phyloP scores from a whole-genome alignment of 2,329 filamentous ascomycete genomes.

The Fusarium nodosum region DNA sequence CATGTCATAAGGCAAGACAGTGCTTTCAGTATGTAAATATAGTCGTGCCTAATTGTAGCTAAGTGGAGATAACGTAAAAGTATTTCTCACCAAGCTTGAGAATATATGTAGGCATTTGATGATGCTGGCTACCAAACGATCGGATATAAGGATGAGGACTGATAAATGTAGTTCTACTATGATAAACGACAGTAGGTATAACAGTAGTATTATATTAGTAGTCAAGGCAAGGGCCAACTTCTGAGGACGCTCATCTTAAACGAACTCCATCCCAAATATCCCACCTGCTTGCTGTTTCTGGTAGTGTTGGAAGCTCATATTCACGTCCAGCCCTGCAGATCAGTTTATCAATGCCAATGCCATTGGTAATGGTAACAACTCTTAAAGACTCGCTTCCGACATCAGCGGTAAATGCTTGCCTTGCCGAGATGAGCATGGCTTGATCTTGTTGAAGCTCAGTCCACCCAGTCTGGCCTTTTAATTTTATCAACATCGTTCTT shows the following conservation, averaged over 20 bases:
- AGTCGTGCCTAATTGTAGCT: no score
- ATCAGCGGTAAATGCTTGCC: neutral
- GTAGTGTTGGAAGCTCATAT: neutral
- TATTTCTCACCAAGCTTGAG: no score
- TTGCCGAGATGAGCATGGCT: accelerated
- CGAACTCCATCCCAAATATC: neutral
- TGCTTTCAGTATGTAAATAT: no score
- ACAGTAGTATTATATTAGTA: no score
- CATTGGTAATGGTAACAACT: neutral
- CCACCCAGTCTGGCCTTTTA: neutral
- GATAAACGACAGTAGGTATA: no score
- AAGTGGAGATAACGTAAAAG: no score
- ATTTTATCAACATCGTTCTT: neutral
- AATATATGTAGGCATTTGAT: no score
- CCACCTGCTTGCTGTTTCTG: neutral
- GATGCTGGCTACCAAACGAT: no score
- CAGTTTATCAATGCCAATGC: neutral
- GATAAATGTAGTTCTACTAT: no score
- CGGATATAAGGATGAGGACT: no score
- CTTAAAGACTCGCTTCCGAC: neutral
- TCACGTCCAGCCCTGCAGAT: neutral
- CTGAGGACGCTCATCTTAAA: neutral
- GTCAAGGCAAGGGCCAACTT: neutral
- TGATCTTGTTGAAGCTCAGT: neutral
- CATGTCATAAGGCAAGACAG: no score